These are phyloP conservation scores for Grosmannia penicillata DNA, from an alignment of 2,329 filamentous ascomycete genomes.

Conservation along the genomic window DNA sequence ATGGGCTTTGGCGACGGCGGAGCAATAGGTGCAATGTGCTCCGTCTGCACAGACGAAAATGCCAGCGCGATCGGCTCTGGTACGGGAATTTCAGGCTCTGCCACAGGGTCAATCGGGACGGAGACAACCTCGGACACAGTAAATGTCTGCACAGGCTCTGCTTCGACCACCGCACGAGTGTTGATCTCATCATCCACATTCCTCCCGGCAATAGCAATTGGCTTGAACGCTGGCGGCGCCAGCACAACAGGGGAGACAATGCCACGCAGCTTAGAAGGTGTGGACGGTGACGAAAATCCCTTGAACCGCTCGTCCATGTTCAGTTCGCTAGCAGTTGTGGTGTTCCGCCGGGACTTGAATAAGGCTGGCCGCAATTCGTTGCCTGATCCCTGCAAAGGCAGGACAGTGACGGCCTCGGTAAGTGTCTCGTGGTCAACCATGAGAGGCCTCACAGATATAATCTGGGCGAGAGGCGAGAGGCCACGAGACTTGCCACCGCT, in stretches of 20 bases:
- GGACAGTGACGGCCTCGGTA: slow-evolving; percentile 39
- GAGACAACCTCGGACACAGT: slow-evolving; percentile 6
- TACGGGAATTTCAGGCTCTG: slow-evolving; percentile 2
- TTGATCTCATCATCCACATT: not conserved
- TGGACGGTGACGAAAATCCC: slow-evolving; percentile 39
- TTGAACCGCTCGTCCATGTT: slow-evolving; percentile 37
- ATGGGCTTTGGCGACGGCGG: no score
- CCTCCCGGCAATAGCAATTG: not conserved
- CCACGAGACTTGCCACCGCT: slow-evolving; percentile 12
- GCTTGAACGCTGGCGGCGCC: slow-evolving; percentile 16
- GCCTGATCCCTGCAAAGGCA: slow-evolving; percentile 4
- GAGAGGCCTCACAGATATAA: slow-evolving; percentile 33
- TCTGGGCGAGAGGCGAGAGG: slow-evolving; percentile 28
- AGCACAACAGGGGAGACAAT: slow-evolving; percentile 13
- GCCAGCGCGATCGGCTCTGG: not conserved
- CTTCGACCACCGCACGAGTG: slow-evolving; percentile 1
- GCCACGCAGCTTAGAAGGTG: slow-evolving; percentile 23
- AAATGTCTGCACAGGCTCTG: not conserved
- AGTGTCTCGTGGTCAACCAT: slow-evolving; percentile 49
- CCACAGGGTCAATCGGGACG: slow-evolving; percentile 4
- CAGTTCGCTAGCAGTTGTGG: slow-evolving; percentile 15
- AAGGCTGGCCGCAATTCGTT: slow-evolving; percentile 6
- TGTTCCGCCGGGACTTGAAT: slow-evolving; percentile 6
- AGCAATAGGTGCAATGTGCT: slow-evolving; percentile 14
- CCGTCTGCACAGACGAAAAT: slow-evolving; percentile 13